Evolutionary conservation across 306 rosid genomes (phyloP), one percentile per base, ranked within the genome.

Genomic region (Pterocarpus santalinus): DNA sequence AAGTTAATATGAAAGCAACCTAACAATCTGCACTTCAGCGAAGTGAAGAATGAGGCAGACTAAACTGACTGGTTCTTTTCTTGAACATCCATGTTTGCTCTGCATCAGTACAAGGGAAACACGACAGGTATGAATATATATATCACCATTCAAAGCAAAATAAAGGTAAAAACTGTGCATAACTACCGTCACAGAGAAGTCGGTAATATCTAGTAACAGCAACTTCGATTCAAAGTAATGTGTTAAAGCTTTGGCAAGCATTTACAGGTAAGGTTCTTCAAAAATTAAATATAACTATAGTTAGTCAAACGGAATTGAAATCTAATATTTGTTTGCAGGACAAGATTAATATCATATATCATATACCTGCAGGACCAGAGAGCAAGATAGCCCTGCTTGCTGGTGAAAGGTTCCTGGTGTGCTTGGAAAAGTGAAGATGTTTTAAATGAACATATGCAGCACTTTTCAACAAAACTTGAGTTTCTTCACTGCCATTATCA

Each of bases 301-400:
- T 36, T 5, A 75, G 28, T 52, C 52, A 67, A 43, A 46, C 3
- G 11, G 49, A 82, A n/a, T 51, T 36, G 72, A 9, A 70, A 79
- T 33, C 16, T 14, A 12, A 36, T 14, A 33, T 68, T 41, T 0
- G 9, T 47, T 11, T 28, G 35, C 32, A n/a, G n/a, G n/a, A n/a
- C n/a, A n/a, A n/a, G n/a, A n/a, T n/a, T n/a, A n/a, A n/a, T n/a
- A n/a, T n/a, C n/a, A n/a, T n/a, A 77, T 69, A 67, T 16, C 52
- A 65, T 72, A 10, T 84, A 92, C 97, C 94, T 17, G 89, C 74
- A 38, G 93, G 94, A 85, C 94, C 94, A 33, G 91, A 89, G 10
- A 92, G 91, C 91, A 92, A 80, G 83, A 92, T 90, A 72, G 90
- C 74, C 60, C 89, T 81, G 80, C 92, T 87, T 35, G 93, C 97